Evolutionary conservation across 371 early-diverging fungal species (phyloP).

Genomic region (Dinochytrium kinnereticum): DNA sequence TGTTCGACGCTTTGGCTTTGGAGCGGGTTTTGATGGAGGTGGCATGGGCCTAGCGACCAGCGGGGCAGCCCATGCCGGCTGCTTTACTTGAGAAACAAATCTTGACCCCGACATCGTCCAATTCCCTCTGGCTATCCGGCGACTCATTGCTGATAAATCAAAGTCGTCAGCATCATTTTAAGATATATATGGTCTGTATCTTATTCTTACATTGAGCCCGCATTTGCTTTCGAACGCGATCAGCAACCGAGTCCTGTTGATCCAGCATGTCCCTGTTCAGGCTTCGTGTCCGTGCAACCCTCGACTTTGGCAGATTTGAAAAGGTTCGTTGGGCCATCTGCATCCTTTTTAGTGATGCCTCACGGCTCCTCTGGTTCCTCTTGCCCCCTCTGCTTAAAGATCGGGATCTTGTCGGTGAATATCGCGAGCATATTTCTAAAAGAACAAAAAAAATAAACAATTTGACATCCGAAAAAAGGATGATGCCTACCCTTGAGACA

Average conservation of each 20-base stretch:
- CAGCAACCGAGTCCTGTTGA: constrained; percentile 27
- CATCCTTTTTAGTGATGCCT: neutral
- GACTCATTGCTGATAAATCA: constrained; percentile 2
- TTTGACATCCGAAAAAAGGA: too few relatives aligned
- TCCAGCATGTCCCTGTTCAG: neutral
- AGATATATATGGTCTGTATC: neutral
- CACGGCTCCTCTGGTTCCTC: neutral
- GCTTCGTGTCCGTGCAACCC: neutral
- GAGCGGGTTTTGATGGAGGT: constrained; percentile 14
- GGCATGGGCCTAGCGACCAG: constrained; percentile 12
- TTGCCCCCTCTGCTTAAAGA: neutral
- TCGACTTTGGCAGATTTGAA: constrained; percentile 24
- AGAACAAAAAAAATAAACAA: too few relatives aligned
- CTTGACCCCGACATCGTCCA: constrained; percentile 25
- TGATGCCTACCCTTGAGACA: too few relatives aligned
- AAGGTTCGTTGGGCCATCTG: constrained; percentile 16
- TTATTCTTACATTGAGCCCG: constrained; percentile 7
- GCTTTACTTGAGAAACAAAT: constrained; percentile 32
- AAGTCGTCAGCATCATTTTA: neutral
- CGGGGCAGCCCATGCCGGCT: constrained; percentile 35
- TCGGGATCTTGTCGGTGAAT: neutral
- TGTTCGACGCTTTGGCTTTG: neutral
- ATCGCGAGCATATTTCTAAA: neutral
- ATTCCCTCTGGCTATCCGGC: constrained; percentile 24
- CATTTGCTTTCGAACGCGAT: constrained; percentile 19